These are phyloP conservation scores for Monosporascus ibericus DNA, from an alignment of 2,329 filamentous ascomycete species.

Conservation along the genomic window DNA sequence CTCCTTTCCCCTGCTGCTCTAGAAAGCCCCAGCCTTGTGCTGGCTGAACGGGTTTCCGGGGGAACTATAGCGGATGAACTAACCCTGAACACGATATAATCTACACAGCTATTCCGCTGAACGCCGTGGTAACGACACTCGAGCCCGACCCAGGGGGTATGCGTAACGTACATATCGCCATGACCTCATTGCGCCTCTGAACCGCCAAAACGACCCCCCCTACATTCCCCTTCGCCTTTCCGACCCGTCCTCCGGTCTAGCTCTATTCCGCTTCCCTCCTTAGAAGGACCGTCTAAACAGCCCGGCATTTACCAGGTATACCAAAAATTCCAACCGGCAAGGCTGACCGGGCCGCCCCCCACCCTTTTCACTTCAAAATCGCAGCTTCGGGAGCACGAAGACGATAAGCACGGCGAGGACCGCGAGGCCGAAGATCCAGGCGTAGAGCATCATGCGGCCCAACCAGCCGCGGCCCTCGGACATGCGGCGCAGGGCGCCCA, in stretches of 20 bases:
- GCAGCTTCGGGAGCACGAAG: constrained; percentile 79
- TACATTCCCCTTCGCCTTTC: neutral
- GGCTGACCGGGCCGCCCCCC: no score
- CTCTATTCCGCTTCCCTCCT: neutral
- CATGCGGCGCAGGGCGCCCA: constrained; percentile 73
- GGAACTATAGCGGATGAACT: no score
- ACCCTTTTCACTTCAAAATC: constrained; percentile 52
- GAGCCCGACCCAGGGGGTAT: neutral
- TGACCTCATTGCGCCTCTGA: neutral
- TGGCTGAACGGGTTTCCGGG: no score
- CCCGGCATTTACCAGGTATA: no score
- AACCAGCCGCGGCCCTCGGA: constrained; percentile 86
- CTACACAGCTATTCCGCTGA: no score
- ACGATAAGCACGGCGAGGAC: constrained; percentile 72
- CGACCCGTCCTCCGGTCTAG: neutral
- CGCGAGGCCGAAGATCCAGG: constrained; percentile 77
- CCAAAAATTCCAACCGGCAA: no score
- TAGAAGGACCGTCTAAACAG: neutral
- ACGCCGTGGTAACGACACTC: no score
- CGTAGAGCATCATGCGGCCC: constrained; percentile 78
- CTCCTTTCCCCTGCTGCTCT: no score
- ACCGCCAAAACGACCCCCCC: neutral
- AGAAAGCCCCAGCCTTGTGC: no score
- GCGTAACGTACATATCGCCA: neutral
- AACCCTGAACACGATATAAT: no score